phyloP scores from a whole-genome alignment of 1,139 yeast species.

The Yamadazyma siamensis region DNA sequence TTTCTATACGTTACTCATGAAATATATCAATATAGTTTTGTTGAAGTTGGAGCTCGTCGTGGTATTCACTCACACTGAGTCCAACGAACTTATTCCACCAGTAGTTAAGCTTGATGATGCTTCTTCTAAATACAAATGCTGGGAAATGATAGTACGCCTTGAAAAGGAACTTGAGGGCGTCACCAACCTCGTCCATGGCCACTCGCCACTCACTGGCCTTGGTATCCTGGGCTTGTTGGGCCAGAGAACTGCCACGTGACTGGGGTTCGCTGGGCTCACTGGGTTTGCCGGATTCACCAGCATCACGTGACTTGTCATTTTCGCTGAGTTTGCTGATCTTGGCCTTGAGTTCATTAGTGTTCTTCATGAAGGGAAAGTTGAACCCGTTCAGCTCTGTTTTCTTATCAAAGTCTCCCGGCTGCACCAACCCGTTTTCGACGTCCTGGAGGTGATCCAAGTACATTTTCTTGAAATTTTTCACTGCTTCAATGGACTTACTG shows the following conservation, averaged over 20 bases:
- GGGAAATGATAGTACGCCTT: constrained; percentile 73
- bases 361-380: constrained; percentile 38
- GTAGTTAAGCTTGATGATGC: constrained; percentile 45
- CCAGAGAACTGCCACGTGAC: no score
- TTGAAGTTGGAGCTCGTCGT: constrained; percentile 15
- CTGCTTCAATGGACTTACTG: constrained; percentile 77
- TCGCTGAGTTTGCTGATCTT: constrained; percentile 9
- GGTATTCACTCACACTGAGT: constrained; percentile 20
- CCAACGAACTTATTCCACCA: constrained; percentile 82
- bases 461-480: constrained; percentile 63
- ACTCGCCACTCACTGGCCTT: constrained; percentile 17
- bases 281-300: constrained; percentile 1
- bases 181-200: constrained; percentile 55
- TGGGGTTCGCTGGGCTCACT: constrained; percentile 4
- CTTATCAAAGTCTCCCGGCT: constrained; percentile 43
- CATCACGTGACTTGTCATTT: constrained; percentile 6
- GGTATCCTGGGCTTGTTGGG: constrained; percentile 3
- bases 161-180: constrained; percentile 66
- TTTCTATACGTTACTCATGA: constrained; percentile 8
- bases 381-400: constrained; percentile 28
- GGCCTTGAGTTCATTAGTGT: constrained; percentile 11
- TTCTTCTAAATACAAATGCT: constrained; percentile 48
- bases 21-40: constrained; percentile 15
- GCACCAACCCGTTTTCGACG: constrained; percentile 37
- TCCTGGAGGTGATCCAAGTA: constrained; percentile 44